phyloP scores from a whole-genome alignment of 2,329 filamentous ascomycete species.

The Clonostachys byssicola region DNA sequence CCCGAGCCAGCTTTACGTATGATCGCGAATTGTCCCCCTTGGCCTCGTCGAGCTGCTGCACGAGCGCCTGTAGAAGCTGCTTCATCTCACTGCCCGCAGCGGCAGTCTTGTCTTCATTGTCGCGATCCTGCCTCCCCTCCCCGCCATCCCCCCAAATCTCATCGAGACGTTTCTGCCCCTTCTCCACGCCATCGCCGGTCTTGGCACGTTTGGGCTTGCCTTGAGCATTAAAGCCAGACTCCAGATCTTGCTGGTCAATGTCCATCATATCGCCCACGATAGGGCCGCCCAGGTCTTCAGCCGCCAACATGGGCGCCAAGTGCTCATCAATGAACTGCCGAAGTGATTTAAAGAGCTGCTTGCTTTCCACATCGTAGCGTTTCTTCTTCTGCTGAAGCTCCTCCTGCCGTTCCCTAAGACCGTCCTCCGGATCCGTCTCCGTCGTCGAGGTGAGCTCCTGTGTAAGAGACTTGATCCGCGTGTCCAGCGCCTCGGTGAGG shows the following conservation, averaged over 20 bases:
- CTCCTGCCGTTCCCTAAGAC: slow-evolving; percentile 58
- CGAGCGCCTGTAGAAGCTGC: slow-evolving; percentile 53
- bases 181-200: slow-evolving; percentile 32
- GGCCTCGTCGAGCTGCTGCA: slow-evolving; percentile 53
- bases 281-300: slow-evolving; percentile 79
- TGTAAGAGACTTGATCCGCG: slow-evolving; percentile 56
- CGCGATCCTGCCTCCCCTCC: slow-evolving; percentile 14
- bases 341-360: slow-evolving; percentile 57
- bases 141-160: slow-evolving; percentile 52
- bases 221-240: slow-evolving; percentile 55
- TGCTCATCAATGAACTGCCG: slow-evolving; percentile 67
- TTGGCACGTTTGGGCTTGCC: slow-evolving; percentile 40
- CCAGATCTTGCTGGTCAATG: slow-evolving; percentile 54
- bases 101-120: slow-evolving; percentile 37
- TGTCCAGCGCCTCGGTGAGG: slow-evolving; percentile 47
- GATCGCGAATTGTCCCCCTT: slow-evolving; percentile 49
- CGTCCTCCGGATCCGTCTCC: slow-evolving; percentile 55
- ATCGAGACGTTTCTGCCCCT: slow-evolving; percentile 56
- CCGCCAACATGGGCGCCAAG: slow-evolving; percentile 72
- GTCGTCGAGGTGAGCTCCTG: slow-evolving; percentile 51
- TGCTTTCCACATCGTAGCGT: slow-evolving; percentile 56
- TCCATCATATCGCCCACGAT: slow-evolving; percentile 73
- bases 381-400: slow-evolving; percentile 56
- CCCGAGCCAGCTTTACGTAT: slow-evolving; percentile 54
- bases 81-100: slow-evolving; percentile 55